A percentile compares a stretch with the other conserved stretches of the same genome.
Evolutionary conservation across 1,284 basidiomycete genomes (phyloP).

Genomic region (Amylostereum chailletii): DNA sequence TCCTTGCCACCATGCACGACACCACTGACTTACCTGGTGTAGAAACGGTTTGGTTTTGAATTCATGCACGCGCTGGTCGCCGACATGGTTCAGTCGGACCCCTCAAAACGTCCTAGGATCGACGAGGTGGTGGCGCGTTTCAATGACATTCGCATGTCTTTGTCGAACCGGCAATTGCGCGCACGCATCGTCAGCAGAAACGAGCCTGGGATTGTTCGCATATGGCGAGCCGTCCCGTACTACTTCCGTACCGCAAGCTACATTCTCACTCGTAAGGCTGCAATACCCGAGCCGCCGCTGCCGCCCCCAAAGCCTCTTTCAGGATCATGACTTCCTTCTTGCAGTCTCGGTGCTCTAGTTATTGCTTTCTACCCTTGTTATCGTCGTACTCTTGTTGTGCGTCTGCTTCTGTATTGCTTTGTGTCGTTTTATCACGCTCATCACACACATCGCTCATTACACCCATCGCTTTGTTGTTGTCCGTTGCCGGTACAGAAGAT

Average conservation of each 20-base stretch:
- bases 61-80: constrained; percentile 18
- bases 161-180: constrained; percentile 19
- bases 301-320: no score
- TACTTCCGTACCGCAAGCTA: constrained; percentile 5
- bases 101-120: constrained; percentile 21
- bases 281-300: constrained; percentile 5
- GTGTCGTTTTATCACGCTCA: no score
- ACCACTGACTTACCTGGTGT: constrained; percentile 11
- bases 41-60: constrained; percentile 14
- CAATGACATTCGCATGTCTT: constrained; percentile 13
- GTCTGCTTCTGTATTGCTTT: no score
- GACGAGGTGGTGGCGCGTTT: constrained; percentile 23
- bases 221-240: constrained; percentile 1
- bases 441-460: no score
- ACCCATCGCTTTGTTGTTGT: no score
- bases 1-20: constrained; percentile 16
- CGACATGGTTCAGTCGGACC: constrained; percentile 19
- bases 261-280: constrained; percentile 2
- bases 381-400: no score
- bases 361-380: no score
- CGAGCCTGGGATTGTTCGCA: constrained; percentile 2
- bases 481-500: no score
- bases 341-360: no score
- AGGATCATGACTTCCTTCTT: no score
- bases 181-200: constrained; percentile 11